These are phyloP conservation scores for Halophytophthora polymorphica DNA, from an alignment of 352 stramenopile species.

Conservation along the genomic window DNA sequence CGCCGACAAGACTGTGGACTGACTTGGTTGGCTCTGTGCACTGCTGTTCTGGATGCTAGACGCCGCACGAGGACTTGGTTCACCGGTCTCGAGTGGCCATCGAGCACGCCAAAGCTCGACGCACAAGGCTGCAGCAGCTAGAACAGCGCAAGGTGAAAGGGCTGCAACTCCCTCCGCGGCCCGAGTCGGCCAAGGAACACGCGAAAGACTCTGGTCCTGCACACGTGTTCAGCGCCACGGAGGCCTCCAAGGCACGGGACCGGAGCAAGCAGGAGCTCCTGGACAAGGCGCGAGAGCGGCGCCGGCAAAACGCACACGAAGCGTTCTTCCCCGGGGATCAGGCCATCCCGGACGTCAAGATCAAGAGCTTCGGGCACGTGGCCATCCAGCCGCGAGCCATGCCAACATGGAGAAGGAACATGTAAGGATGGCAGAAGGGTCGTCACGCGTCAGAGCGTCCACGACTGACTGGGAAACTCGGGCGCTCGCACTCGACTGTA, in stretches of 20 bases:
- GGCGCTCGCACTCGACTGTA: neutral
- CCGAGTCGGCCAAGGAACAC: slow-evolving; percentile 19
- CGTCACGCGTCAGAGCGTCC: neutral
- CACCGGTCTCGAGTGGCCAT: slow-evolving; percentile 55
- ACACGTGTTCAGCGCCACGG: slow-evolving; percentile 43
- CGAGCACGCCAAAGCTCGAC: slow-evolving; percentile 52
- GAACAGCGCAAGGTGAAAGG: slow-evolving; percentile 36
- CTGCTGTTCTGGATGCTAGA: slow-evolving; percentile 18
- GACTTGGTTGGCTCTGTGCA: neutral
- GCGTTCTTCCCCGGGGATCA: slow-evolving; percentile 43
- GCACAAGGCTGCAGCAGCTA: slow-evolving; percentile 37
- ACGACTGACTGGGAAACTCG: slow-evolving; percentile 8
- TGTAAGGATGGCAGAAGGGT: slow-evolving; percentile 31
- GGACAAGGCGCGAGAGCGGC: slow-evolving; percentile 27
- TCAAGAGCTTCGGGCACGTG: slow-evolving; percentile 69
- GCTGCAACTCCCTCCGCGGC: slow-evolving; percentile 38
- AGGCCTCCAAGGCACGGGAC: slow-evolving; percentile 47
- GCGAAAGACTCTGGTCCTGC: neutral
- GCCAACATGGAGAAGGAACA: slow-evolving; percentile 55
- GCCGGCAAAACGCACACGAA: slow-evolving; percentile 52
- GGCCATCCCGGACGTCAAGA: slow-evolving; percentile 50
- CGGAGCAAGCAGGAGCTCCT: slow-evolving; percentile 48
- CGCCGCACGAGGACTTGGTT: slow-evolving; percentile 38
- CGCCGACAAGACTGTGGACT: no score
- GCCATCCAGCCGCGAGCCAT: slow-evolving; percentile 59